Base-by-base conservation (phyloP, 208 protist species). In the Leishmania tropica region DNA sequence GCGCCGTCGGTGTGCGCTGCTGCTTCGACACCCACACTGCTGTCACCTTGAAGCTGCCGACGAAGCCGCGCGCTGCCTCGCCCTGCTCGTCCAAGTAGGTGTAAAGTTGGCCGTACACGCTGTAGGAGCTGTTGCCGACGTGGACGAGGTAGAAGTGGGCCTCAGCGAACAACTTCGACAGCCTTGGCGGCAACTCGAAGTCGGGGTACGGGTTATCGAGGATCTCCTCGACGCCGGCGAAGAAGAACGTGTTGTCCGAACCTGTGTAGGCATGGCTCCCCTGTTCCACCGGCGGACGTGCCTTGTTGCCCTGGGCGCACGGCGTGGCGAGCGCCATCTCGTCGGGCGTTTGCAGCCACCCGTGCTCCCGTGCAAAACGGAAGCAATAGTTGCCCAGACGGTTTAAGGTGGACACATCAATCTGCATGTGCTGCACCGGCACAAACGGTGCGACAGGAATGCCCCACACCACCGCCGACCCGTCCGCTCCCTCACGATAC, bases 11-110 rank as follows among this genome's bases (percentile, higher is more conserved):
- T 35, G 76, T 83, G 7, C 92, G 89, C 72, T 71, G 47, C 37
- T 17, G 13, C 81, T 89, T 92, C 24, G 88, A 93, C 19, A 95
- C 88, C 76, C 73, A 80, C 48, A 95, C 92, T 31, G 78, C 84
- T n/a, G 86, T 90, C 40, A 93, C 83, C 75, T 85, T 88, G 81
- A 95, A 92, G 11, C 60, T 82, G 71, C 92, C 92, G 56, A 95
- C 76, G 2, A 79, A 81, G 35, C 80, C 40, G 71, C 75, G 85
- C 17, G 64, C 72, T 35, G 77, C 37, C 76, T 88, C 84, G 35
- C 79, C 75, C n/a, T 81, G 54, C 3, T 78, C 86, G 19, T 92
- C 85, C 11, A 83, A 19, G 78, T 93, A 95, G 58, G 81, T 76
- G 75, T 81, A 87, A 40, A 95, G 75, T n/a, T 85, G 76, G 24